phyloP scores from a whole-genome alignment of 148 eudicot genomes.

The Vaccinium myrtillus region DNA sequence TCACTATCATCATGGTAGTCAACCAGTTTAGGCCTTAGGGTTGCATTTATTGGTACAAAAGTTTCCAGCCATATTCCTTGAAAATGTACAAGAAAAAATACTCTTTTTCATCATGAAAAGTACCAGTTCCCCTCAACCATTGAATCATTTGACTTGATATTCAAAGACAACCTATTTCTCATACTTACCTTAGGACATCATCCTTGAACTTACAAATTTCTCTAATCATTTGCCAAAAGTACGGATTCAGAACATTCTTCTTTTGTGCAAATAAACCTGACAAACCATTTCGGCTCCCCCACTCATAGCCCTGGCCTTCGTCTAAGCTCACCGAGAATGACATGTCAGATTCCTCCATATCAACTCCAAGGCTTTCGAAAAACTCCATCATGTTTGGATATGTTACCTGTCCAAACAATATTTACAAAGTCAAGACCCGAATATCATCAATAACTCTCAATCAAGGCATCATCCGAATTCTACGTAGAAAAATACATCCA shows the following conservation, averaged over 20 bases:
- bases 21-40: not conserved
- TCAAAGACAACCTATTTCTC: not conserved
- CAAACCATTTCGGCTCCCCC: conserved; percentile 91
- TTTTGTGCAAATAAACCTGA: conserved; percentile 81
- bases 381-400: conserved; percentile 95
- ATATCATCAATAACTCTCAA: not conserved
- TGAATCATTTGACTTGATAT: not conserved
- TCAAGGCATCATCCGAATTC: not conserved
- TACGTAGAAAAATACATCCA: not conserved
- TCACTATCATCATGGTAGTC: not conserved
- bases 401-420: conserved; percentile 61
- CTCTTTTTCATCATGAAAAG: not conserved
- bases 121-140: not conserved
- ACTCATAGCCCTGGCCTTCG: conserved; percentile 71
- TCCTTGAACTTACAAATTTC: conserved; percentile 77
- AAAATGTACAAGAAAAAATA: not conserved
- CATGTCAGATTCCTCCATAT: conserved; percentile 94
- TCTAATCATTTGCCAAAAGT: conserved; percentile 78
- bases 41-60: not conserved
- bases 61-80: not conserved
- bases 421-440: not conserved
- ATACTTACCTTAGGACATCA: conserved; percentile 58
- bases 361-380: conserved; percentile 83
- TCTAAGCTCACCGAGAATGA: conserved; percentile 94
- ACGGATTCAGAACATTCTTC: conserved; percentile 65